Percentiles rank a stretch among this genome's conserved stretches.
Conservation (phyloP, 2,329 filamentous ascomycete species). For the Ceratocystis smalleyi region DNA sequence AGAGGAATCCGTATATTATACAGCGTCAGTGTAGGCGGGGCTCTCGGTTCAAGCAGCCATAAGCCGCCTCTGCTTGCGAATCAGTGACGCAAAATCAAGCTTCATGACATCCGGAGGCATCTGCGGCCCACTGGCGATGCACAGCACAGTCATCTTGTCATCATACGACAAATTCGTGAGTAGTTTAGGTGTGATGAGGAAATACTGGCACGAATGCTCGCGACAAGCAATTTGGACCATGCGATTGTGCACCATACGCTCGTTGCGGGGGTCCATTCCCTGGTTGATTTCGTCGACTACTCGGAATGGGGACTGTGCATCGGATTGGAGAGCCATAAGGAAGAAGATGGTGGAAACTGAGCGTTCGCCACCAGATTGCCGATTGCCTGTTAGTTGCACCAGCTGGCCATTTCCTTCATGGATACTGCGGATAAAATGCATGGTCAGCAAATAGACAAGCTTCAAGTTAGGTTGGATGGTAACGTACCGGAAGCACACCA, state of each 20-base stretch:
- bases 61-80: constrained; percentile 30
- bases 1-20: background rate
- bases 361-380: constrained; percentile 90
- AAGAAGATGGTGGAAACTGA: constrained; percentile 97
- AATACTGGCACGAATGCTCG: constrained; percentile 70
- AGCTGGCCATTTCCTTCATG: constrained; percentile 16
- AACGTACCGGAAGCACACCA: constrained; percentile 78
- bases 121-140: constrained; percentile 77
- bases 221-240: constrained; percentile 96
- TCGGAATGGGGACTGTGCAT: constrained; percentile 88
- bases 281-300: constrained; percentile 99
- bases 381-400: constrained; percentile 58
- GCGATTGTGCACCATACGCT: constrained; percentile 92
- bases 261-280: constrained; percentile 97
- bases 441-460: constrained; percentile 7
- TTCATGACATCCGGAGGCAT: constrained; percentile 40
- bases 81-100: constrained; percentile 34
- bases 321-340: constrained; percentile 89
- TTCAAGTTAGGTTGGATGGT: background rate
- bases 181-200: constrained; percentile 93
- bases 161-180: constrained; percentile 76
- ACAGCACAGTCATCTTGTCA: constrained; percentile 78
- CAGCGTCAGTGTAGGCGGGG: background rate
- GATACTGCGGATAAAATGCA: constrained; percentile 7
- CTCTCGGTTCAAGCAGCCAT: constrained; percentile 22